Base-by-base conservation (phyloP, 208 protist genomes). In the Novymonas esmeraldas region DNA sequence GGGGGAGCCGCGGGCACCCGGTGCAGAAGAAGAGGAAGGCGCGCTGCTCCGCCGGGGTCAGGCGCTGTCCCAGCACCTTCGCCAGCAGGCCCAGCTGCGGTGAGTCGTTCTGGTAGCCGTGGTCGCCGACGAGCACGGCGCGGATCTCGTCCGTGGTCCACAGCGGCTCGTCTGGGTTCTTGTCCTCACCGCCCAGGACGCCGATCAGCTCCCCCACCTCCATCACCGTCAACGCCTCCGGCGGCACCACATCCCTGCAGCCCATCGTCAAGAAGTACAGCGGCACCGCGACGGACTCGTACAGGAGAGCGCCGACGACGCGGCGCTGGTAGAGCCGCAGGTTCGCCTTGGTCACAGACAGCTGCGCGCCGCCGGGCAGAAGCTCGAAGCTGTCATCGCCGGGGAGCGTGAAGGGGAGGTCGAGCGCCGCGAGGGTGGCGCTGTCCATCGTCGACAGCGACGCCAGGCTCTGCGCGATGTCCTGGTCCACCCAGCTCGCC, bases 21-120 rank as follows among this genome's bases (percentile, higher is more conserved):
- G 94, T 98, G 60, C 82, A 88, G 75, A 96, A 98, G 55, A 92
- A 79, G 31, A 98, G 64, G 61, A 98, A 98, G 6, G 34, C 45
- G 42, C 87, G 87, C 79, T 98, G 90, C 79, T 96, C 90, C 16
- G 44, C 42, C 9, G 90, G 89, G 0, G 79, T 92, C n/a, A 97
- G 57, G 14, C 86, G 79, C 2, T 71, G 58, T 0, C 76, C 76
- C 11, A 97, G 73, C 9, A 97, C 81, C 52, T 73, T 77, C 14
- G 80, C 82, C 9, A 97, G 83, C 74, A 85, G 85, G 29, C 67
- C 60, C 11, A 97, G 78, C 76, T 94, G 87, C 45, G 81, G 78
- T 1, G 84, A 94, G 69, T 94, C 89, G 52, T 85, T 88, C 36
- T 92, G 83, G 66, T 97, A 97, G 22, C 92, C 92, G 77, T 97